Conservation (phyloP, 805 yeast genomes). For the Debaryomyces tyrocola region DNA sequence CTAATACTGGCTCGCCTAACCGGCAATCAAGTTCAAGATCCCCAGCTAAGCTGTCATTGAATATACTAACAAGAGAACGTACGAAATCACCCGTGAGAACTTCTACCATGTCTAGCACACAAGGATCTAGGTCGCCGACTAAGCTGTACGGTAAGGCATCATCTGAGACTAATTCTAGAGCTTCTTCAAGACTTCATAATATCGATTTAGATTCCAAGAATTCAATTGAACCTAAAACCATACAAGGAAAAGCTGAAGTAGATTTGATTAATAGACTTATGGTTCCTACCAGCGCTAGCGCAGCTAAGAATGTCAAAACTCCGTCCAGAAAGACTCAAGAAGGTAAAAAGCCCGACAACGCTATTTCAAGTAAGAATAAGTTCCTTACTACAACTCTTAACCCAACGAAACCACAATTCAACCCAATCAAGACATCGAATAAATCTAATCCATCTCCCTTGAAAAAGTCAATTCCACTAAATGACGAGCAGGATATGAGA, state of each 20-base stretch:
- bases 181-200: constrained; percentile 8
- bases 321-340: neutral
- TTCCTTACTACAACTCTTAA: constrained; percentile 37
- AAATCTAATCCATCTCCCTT: constrained; percentile 10
- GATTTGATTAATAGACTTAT: constrained; percentile 19
- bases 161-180: constrained; percentile 9
- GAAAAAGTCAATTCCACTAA: constrained; percentile 3
- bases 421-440: constrained; percentile 12
- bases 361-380: constrained; percentile 23
- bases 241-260: constrained; percentile 5
- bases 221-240: neutral
- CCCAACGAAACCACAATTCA: constrained; percentile 29
- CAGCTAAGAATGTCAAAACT: constrained; percentile 20
- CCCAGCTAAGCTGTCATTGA: neutral
- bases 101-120: neutral
- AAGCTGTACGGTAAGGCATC: constrained; percentile 3
- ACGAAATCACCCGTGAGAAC: neutral
- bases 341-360: constrained; percentile 1
- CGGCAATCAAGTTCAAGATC: neutral
- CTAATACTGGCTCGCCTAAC: neutral
- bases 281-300: constrained; percentile 32
- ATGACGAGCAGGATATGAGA: constrained; percentile 5
- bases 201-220: constrained; percentile 1
- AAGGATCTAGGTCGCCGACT: constrained; percentile 12
- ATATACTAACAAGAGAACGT: neutral